Percentiles rank a stretch among this genome's conserved stretches.
These are phyloP conservation scores for Canna indica DNA, from an alignment of 176 grass and related monocot species.

Conservation along the genomic window DNA sequence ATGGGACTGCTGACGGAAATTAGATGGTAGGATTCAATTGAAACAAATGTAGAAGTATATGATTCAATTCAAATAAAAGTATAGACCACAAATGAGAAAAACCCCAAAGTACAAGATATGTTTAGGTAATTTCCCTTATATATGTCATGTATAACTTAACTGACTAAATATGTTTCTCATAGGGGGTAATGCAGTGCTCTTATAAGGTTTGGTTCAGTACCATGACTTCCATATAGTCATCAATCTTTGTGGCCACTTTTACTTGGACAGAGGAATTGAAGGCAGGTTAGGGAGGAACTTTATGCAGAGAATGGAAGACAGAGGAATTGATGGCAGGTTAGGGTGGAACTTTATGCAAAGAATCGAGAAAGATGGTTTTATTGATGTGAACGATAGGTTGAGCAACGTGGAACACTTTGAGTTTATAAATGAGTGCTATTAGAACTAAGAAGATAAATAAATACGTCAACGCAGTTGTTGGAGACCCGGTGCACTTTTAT, in stretches of 20 bases:
- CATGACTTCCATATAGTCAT: constrained; percentile 37
- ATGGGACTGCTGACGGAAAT: no score
- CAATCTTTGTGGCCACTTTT: constrained; percentile 78
- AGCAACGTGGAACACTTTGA: no score
- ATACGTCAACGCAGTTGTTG: no score
- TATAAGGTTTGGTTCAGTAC: constrained; percentile 68
- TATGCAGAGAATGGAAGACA: constrained; percentile 59
- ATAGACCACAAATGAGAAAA: no score
- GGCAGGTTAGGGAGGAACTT: constrained; percentile 63
- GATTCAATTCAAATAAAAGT: no score
- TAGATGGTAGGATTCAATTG: no score
- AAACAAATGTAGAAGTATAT: no score
- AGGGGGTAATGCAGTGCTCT: constrained; percentile 80
- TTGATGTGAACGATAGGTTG: constrained; percentile 63
- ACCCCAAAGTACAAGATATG: no score
- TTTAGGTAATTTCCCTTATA: no score
- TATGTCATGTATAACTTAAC: constrained; percentile 29
- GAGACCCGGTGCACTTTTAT: no score
- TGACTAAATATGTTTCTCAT: background rate
- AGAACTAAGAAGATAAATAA: no score
- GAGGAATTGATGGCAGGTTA: constrained; percentile 60
- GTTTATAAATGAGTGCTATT: no score
- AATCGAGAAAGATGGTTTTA: constrained; percentile 68
- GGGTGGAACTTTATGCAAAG: constrained; percentile 71
- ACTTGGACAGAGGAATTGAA: constrained; percentile 60